A percentile compares a stretch with the other conserved stretches of the same genome.
Conservation (phyloP, 2,329 filamentous ascomycete species). For the Epichloe brachyelytri region DNA sequence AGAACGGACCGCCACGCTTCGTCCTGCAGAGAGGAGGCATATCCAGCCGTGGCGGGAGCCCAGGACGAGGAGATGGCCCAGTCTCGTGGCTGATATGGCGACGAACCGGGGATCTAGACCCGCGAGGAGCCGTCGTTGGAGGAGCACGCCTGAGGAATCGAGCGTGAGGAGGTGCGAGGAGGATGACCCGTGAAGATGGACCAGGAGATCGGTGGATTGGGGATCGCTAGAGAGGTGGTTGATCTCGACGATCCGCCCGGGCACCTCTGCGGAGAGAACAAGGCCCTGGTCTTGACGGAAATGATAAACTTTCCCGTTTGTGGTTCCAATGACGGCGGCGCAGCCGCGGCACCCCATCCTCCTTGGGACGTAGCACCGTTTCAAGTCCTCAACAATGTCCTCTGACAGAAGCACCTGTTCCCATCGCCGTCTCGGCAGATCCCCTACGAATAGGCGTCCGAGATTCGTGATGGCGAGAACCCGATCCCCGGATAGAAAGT, state of each 20-base stretch:
- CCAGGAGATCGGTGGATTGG: conserved; percentile 22
- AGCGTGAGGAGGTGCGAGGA: conserved; percentile 31
- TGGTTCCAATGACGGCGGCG: conserved; percentile 35
- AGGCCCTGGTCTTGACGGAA: conserved; percentile 18
- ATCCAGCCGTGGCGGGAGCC: conserved; percentile 42
- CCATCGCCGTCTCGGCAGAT: conserved; percentile 27
- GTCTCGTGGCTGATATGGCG: conserved; percentile 31
- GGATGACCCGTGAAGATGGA: conserved; percentile 33
- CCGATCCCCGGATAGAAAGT: conserved; percentile 40
- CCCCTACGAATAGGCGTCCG: conserved; percentile 43
- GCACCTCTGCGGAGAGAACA: conserved; percentile 24
- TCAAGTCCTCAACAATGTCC: conserved; percentile 23
- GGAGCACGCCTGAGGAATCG: conserved; percentile 16
- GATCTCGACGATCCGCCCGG: conserved; percentile 39
- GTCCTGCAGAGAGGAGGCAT: conserved; percentile 17
- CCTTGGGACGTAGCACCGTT: conserved; percentile 34
- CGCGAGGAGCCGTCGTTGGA: conserved; percentile 19
- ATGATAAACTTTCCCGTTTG: conserved; percentile 33
- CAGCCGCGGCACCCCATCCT: conserved; percentile 23
- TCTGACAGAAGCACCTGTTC: conserved; percentile 24
- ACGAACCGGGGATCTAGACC: conserved; percentile 36
- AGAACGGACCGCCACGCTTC: conserved; percentile 16
- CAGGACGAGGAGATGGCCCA: conserved; percentile 32
- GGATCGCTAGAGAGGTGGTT: conserved; percentile 22
- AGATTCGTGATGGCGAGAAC: conserved; percentile 47